Evolutionary conservation across 2,329 filamentous ascomycete species (phyloP).

Genomic region (Xylariaceae sp.): DNA sequence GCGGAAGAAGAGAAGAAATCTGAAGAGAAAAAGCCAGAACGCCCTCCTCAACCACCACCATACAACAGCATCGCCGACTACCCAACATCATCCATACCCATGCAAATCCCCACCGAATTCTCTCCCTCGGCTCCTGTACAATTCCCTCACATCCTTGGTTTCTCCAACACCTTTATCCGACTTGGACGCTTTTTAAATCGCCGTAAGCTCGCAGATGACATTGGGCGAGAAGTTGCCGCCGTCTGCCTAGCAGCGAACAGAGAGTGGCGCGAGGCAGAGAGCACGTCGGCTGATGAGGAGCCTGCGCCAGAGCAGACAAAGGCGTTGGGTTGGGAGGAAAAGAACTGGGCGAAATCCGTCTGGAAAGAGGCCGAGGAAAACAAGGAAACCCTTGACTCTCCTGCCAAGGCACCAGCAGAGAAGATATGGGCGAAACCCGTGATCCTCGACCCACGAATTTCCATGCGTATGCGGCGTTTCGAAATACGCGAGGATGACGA

Average conservation of each 20-base stretch:
- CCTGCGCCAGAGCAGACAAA: slow-evolving; percentile 57
- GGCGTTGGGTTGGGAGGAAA: slow-evolving; percentile 68
- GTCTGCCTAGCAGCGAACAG: slow-evolving; percentile 66
- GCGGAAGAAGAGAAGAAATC: slow-evolving; percentile 42
- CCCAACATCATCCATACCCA: slow-evolving; percentile 59
- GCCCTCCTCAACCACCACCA: slow-evolving; percentile 63
- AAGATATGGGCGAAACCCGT: slow-evolving; percentile 74
- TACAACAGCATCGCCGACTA: slow-evolving; percentile 77
- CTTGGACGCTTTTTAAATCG: slow-evolving; percentile 86
- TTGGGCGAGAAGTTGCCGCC: slow-evolving; percentile 84
- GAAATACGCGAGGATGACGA: slow-evolving; percentile 69
- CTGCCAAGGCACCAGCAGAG: slow-evolving; percentile 41
- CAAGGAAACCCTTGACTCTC: slow-evolving; percentile 21
- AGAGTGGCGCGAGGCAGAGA: slow-evolving; percentile 45
- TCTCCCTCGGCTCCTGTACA: slow-evolving; percentile 69
- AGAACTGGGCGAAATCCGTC: slow-evolving; percentile 80
- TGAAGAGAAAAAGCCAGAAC: slow-evolving; percentile 55
- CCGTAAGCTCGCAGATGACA: slow-evolving; percentile 78
- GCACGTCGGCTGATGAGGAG: slow-evolving; percentile 45
- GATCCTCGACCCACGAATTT: slow-evolving; percentile 73
- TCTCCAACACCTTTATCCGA: slow-evolving; percentile 83
- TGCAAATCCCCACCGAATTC: slow-evolving; percentile 66
- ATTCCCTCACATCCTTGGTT: slow-evolving; percentile 89
- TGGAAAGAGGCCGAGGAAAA: slow-evolving; percentile 52
- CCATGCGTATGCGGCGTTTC: slow-evolving; percentile 76